These are phyloP conservation scores for Clitopilus hobsonii DNA, from an alignment of 768 basidiomycete species.

Conservation along the genomic window DNA sequence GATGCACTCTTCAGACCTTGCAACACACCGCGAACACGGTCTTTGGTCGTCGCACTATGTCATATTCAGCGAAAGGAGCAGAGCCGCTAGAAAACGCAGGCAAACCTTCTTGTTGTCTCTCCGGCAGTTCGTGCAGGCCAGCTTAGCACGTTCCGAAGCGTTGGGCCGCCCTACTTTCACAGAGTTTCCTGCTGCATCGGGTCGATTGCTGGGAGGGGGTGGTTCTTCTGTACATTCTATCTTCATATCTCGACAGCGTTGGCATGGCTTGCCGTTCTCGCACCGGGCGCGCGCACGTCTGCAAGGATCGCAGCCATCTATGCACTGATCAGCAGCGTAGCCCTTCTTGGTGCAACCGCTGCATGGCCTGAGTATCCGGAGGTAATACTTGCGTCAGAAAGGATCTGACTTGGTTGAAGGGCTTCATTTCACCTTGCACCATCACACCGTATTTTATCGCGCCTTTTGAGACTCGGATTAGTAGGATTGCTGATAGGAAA, in stretches of 20 bases:
- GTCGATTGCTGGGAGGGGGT: slow-evolving; percentile 15
- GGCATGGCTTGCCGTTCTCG: slow-evolving; percentile 43
- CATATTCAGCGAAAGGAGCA: not conserved
- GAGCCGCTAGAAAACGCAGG: slow-evolving; percentile 3
- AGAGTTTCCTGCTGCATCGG: slow-evolving; percentile 17
- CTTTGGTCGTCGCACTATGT: slow-evolving; percentile 58
- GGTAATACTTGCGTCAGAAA: slow-evolving; percentile 1
- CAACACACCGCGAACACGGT: slow-evolving; percentile 56
- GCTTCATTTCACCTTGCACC: slow-evolving; percentile 46
- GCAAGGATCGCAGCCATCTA: slow-evolving; percentile 59
- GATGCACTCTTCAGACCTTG: slow-evolving; percentile 49
- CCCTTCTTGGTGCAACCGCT: slow-evolving; percentile 53
- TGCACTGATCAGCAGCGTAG: slow-evolving; percentile 45
- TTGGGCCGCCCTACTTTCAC: slow-evolving; percentile 23
- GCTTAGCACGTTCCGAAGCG: slow-evolving; percentile 46
- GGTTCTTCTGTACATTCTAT: slow-evolving; percentile 47
- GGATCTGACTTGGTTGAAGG: too few relatives aligned
- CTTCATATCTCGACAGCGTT: slow-evolving; percentile 46
- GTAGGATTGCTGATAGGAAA: slow-evolving; percentile 4
- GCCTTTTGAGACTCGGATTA: slow-evolving; percentile 30
- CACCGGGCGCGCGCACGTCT: slow-evolving; percentile 55
- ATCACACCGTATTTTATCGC: slow-evolving; percentile 61
- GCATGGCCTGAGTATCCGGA: slow-evolving; percentile 41
- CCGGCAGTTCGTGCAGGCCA: slow-evolving; percentile 57
- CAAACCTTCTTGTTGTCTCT: slow-evolving; percentile 63